These are phyloP conservation scores for Fragilariopsis cylindrus DNA, from an alignment of 108 stramenopile species.

Conservation along the genomic window DNA sequence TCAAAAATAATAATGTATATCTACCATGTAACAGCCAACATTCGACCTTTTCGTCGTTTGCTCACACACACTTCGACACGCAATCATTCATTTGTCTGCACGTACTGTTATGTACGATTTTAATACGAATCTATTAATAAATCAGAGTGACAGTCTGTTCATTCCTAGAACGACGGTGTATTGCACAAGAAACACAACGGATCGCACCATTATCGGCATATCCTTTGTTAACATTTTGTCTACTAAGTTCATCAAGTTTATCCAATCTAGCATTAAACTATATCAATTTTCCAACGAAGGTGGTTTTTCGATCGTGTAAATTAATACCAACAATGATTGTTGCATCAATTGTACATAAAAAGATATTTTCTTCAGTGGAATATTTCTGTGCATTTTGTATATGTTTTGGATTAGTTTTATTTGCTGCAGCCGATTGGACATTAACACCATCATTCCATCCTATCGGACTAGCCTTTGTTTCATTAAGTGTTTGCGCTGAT, in stretches of 20 bases:
- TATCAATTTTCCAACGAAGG: slow-evolving; percentile 98
- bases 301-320: slow-evolving; percentile 36
- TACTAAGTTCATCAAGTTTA: slow-evolving; percentile 85
- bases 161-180: slow-evolving; percentile 64
- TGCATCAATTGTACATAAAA: slow-evolving; percentile 80
- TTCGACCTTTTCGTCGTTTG: not conserved
- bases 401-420: slow-evolving; percentile 88
- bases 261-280: slow-evolving; percentile 91
- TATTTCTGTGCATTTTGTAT: slow-evolving; percentile 85
- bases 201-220: slow-evolving; percentile 82
- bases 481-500: slow-evolving; percentile 88
- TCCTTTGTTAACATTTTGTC: slow-evolving; percentile 76
- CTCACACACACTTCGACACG: not conserved
- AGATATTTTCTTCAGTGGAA: slow-evolving; percentile 73
- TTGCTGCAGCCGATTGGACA: slow-evolving; percentile 90
- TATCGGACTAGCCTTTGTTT: slow-evolving; percentile 85
- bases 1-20: too few relatives aligned
- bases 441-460: slow-evolving; percentile 87
- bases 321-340: slow-evolving; percentile 93
- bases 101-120: not conserved
- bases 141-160: slow-evolving; percentile 66
- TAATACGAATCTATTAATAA: not conserved
- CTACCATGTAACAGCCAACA: too few relatives aligned
- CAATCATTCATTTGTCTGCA: too few relatives aligned
- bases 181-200: slow-evolving; percentile 54